Conservation (phyloP, 2,329 filamentous ascomycete species). For the Colletotrichum higginsianum region DNA sequence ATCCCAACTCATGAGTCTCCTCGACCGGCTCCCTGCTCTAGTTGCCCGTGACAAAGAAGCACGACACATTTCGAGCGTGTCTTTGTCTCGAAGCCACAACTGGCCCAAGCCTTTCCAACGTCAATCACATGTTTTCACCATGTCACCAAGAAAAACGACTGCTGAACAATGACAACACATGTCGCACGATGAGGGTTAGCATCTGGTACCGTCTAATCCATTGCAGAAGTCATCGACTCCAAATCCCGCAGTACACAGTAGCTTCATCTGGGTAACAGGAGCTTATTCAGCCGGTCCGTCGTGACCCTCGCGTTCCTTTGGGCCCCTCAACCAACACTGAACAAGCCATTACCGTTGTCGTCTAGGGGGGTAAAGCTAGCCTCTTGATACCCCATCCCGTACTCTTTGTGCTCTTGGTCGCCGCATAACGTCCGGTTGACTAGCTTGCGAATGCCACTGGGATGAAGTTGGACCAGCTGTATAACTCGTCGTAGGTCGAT, state of each 20-base stretch:
- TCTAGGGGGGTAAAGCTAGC: conserved; percentile 28
- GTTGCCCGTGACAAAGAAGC: conserved; percentile 34
- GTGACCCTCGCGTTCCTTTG: conserved; percentile 27
- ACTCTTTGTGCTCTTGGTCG: conserved; percentile 29
- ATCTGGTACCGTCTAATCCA: conserved; percentile 36
- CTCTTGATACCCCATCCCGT: conserved; percentile 23
- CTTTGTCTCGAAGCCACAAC: conserved; percentile 37
- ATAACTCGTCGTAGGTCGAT: conserved; percentile 33
- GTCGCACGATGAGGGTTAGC: conserved; percentile 26
- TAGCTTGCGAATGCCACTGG: conserved; percentile 33
- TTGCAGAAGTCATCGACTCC: conserved; percentile 39
- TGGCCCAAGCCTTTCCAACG: conserved; percentile 1
- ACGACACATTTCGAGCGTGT: conserved; percentile 8
- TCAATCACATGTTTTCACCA: conserved; percentile 27
- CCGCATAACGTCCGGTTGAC: conserved; percentile 32
- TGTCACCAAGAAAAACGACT: background rate
- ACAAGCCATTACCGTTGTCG: conserved; percentile 42
- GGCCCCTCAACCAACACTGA: conserved; percentile 28
- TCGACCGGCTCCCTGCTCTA: background rate
- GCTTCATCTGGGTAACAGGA: conserved; percentile 41
- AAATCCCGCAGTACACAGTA: conserved; percentile 37
- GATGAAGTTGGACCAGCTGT: conserved; percentile 34
- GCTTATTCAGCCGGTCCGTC: conserved; percentile 31
- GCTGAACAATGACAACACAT: conserved; percentile 8
- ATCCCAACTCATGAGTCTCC: conserved; percentile 5